phyloP scores from a whole-genome alignment of 169 alveolate genomes.

The Eimeria maxima region DNA sequence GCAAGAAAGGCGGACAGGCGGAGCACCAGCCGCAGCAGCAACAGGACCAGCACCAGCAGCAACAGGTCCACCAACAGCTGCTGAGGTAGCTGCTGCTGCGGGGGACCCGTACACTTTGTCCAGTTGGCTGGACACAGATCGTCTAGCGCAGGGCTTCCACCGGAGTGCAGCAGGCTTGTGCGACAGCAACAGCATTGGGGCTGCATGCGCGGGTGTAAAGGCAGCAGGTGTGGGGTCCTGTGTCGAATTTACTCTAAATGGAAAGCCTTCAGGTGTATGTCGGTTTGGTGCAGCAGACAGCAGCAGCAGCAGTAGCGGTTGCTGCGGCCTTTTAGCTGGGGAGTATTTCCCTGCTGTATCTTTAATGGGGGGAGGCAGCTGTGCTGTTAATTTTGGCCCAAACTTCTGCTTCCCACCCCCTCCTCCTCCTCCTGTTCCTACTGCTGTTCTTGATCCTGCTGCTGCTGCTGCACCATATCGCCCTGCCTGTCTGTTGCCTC shows the following conservation, averaged over 20 bases:
- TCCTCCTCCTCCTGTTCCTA: not conserved
- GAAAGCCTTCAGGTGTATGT: conserved; percentile 20
- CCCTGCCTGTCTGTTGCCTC: conserved; percentile 81
- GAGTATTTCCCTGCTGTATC: conserved; percentile 81
- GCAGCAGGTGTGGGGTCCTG: conserved; percentile 35
- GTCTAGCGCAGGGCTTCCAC: conserved; percentile 79
- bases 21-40: conserved; percentile 2
- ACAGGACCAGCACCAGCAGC: not conserved
- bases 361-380: conserved; percentile 68
- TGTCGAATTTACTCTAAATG: conserved; percentile 75
- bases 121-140: conserved; percentile 51
- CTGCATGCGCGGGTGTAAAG: not conserved
- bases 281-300: not conserved
- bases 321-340: conserved; percentile 19
- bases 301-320: not conserved
- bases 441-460: not conserved
- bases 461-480: conserved; percentile 27
- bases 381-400: conserved; percentile 80
- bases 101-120: conserved; percentile 56
- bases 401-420: conserved; percentile 76
- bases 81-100: conserved; percentile 29
- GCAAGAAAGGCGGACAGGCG: not conserved
- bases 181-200: conserved; percentile 24
- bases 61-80: not conserved
- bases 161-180: conserved; percentile 63